Base-by-base conservation (phyloP, 2,329 filamentous ascomycete species). In the Septoria linicola region DNA sequence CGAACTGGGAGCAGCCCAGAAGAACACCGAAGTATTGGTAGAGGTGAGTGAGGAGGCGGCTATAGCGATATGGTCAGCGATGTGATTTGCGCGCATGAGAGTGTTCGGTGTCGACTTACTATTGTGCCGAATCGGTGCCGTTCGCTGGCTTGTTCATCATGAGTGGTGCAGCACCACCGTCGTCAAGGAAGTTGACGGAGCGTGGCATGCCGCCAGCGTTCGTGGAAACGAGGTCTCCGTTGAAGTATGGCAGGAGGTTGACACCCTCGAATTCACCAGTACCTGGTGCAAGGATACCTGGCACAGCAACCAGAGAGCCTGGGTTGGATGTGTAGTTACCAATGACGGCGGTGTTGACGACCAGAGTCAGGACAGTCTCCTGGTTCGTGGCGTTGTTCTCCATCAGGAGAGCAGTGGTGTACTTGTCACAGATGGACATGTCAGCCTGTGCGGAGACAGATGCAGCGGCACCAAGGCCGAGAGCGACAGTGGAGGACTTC, bases 271-370 rank as follows among this genome's bases (percentile, higher is more conserved):
- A 77, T 25, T 80, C 75, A 64, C 73, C 75, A 8, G 61, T 72
- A n/a, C 76, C 71, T 1, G 71, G 60, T 13, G 75, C 74, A 19
- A 84, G 72, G 60, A 84, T 83, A 56, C 80, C 57, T n/a, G 78
- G 73, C 3, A 83, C 80, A 2, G 56, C 64, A 58, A 81, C 66
- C 8, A 48, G 36, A 7, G 44, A 48, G 25, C 44, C 44, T 34
- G 44, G 44, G 36, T 48, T 41, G 25, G 35, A 40, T 21, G 47
- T 49, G 47, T 49, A 49, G 57, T 66, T 66, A n/a, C 82, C 81
- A 58, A 83, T 81, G 54, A 84, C 79, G 16, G 77, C 82, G 5
- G 80, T 83, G 68, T 84, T 84, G 60, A 84, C 80, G 3, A 84
- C 66, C 1, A 80, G 69, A 1, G 76, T 80, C 60, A 84, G 41